phyloP scores from a whole-genome alignment of 2,329 filamentous ascomycete species.

The Alternaria novae-zelandiae region DNA sequence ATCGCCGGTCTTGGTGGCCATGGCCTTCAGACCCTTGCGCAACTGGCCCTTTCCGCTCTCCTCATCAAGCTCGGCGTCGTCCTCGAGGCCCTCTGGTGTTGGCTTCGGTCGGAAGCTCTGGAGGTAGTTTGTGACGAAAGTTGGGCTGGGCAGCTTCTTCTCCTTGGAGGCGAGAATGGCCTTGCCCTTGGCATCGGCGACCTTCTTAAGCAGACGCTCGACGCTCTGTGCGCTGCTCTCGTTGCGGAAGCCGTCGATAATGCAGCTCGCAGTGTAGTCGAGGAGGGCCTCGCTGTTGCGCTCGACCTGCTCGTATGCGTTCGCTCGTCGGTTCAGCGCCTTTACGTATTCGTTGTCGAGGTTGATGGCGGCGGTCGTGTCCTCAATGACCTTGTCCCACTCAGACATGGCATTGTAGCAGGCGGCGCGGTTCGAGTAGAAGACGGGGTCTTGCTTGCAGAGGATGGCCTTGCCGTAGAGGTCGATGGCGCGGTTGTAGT shows the following conservation, averaged over 20 bases:
- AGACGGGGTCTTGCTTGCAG: conserved; percentile 96
- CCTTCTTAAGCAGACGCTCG: conserved; percentile 93
- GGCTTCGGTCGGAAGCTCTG: conserved; percentile 92
- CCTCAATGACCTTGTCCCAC: conserved; percentile 96
- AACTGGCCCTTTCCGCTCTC: conserved; percentile 84
- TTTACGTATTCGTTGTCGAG: conserved; percentile 97
- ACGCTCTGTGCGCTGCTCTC: conserved; percentile 87
- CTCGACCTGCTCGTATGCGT: conserved; percentile 92
- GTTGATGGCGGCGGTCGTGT: conserved; percentile 91
- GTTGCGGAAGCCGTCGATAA: conserved; percentile 97
- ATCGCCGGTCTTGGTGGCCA: conserved; percentile 86
- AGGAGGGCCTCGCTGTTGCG: conserved; percentile 93
- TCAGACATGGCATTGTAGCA: conserved; percentile 93
- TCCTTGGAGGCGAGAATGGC: conserved; percentile 80
- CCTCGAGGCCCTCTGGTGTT: conserved; percentile 81
- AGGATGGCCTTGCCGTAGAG: conserved; percentile 95
- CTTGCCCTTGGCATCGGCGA: conserved; percentile 92
- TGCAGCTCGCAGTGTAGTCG: conserved; percentile 98
- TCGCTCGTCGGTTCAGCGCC: conserved; percentile 93
- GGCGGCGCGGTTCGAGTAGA: conserved; percentile 97
- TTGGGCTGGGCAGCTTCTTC: conserved; percentile 90
- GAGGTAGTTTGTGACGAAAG: conserved; percentile 97
- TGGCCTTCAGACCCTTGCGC: conserved; percentile 78
- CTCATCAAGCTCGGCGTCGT: conserved; percentile 76
- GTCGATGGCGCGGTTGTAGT: conserved; percentile 91